Percentiles rank a stretch among this genome's conserved stretches.
phyloP scores from a whole-genome alignment of 192 early-diverging fungal genomes.

The Ambispora gerdemannii region DNA sequence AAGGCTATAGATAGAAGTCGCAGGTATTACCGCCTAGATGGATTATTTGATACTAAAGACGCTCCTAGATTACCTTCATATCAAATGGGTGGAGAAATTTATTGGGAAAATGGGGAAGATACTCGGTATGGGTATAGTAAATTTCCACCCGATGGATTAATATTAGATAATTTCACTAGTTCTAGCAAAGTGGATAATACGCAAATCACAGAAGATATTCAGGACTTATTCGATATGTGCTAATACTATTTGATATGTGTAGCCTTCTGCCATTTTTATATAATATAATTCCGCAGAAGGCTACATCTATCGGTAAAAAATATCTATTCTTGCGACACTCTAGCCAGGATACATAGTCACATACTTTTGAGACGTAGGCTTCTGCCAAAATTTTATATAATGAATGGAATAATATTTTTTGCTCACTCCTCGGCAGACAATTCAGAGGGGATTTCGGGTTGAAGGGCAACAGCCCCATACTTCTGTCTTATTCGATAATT shows the following conservation, averaged over 20 bases:
- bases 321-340: neutral
- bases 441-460: too few species aligned
- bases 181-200: too few species aligned
- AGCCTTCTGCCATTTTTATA: too few species aligned
- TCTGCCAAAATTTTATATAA: neutral
- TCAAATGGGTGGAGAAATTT: conserved; percentile 1
- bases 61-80: conserved; percentile 2
- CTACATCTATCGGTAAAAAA: neutral
- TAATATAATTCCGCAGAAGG: neutral
- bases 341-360: neutral
- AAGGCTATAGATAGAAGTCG: neutral
- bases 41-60: neutral
- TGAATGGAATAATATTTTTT: neutral
- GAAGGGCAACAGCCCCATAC: neutral
- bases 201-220: too few species aligned
- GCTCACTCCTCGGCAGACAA: neutral
- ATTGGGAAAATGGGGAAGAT: neutral
- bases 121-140: neutral
- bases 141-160: neutral
- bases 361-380: neutral
- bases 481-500: conserved; percentile 1
- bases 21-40: conserved; percentile 1
- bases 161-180: neutral
- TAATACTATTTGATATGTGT: too few species aligned
- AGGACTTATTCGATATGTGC: neutral